Evolutionary conservation across 345 rosid genomes (phyloP), one percentile per base, ranked within the genome.

Genomic region (Citrus reticulata): DNA sequence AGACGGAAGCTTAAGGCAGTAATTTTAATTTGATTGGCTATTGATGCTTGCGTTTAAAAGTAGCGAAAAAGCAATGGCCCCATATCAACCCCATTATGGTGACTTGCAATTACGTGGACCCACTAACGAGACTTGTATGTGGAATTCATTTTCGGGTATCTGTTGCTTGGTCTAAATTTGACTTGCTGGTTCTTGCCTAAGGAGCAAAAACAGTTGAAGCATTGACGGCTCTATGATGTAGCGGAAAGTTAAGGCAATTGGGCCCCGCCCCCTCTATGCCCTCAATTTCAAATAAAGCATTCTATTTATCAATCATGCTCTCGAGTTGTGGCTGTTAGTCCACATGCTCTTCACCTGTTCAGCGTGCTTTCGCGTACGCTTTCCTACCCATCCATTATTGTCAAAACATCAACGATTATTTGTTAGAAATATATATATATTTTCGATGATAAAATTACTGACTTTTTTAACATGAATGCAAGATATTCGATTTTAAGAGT

Each of bases 31-130:
- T 32, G 34, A 32, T 32, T 32, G 34, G 34, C 34, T 32, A 32
- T 32, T 4, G 34, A 32, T 70, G 84, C 78, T 84, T 81, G 85
- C 86, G 86, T 83, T 84, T 32, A 72, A 82, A 85, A 79, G 67
- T 65, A 20, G 82, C 11, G 83, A 82, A 79, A 63, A 64, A 17
- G 40, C 35, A 10, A 70, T 37, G n/a, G 67, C 64, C 78, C 85
- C 80, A 54, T 67, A 77, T 71, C 81, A 55, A 32, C 77, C 86
- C 85, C 83, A 79, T 74, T 69, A 75, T 16, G 63, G 70, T 17
- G 75, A 54, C 69, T 55, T 65, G 13, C 61, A 14, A 4, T 16
- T 13, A 1, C 14, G 2, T 0, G 85, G 66, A 59, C 77, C 82
- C 77, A 76, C 70, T 2, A 13, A 9, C 8, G 35, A 70, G 67